Evolutionary conservation across 169 alveolate genomes (phyloP).

Genomic region (Plasmodium blacklocki): DNA sequence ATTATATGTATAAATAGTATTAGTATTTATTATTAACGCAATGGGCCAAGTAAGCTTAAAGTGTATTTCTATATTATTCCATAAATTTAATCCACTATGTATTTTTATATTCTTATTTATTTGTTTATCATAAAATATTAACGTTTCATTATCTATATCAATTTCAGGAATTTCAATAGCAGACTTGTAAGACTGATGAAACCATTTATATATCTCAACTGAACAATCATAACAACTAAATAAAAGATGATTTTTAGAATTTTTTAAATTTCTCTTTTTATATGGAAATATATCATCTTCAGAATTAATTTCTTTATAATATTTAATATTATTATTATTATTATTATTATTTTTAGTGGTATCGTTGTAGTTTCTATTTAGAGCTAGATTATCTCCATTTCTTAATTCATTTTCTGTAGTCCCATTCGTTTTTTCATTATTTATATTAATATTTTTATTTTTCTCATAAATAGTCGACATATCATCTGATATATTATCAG

Average conservation of each 20-base stretch:
- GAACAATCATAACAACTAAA: constrained; percentile 72
- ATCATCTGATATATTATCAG: constrained; percentile 28
- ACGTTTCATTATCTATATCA: constrained; percentile 74
- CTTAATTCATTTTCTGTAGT: constrained; percentile 43
- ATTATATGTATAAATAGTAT: constrained; percentile 73
- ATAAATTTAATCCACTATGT: constrained; percentile 71
- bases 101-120: constrained; percentile 74
- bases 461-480: constrained; percentile 24
- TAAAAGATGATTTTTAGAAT: constrained; percentile 26
- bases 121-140: constrained; percentile 76
- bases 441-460: constrained; percentile 14
- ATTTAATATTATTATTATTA: background rate
- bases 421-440: constrained; percentile 25
- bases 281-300: background rate
- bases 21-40: constrained; percentile 71
- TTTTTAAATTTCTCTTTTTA: background rate
- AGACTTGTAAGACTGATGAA: constrained; percentile 74
- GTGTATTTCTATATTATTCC: constrained; percentile 74
- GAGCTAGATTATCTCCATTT: constrained; percentile 34
- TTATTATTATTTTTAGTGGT: background rate
- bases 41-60: constrained; percentile 77
- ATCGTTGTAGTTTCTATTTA: constrained; percentile 7
- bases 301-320: background rate
- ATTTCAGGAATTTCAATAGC: constrained; percentile 76
- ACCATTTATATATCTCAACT: constrained; percentile 76